Evolutionary conservation across 108 stramenopile genomes (phyloP).

Genomic region (Pseudonitzschia pungens): DNA sequence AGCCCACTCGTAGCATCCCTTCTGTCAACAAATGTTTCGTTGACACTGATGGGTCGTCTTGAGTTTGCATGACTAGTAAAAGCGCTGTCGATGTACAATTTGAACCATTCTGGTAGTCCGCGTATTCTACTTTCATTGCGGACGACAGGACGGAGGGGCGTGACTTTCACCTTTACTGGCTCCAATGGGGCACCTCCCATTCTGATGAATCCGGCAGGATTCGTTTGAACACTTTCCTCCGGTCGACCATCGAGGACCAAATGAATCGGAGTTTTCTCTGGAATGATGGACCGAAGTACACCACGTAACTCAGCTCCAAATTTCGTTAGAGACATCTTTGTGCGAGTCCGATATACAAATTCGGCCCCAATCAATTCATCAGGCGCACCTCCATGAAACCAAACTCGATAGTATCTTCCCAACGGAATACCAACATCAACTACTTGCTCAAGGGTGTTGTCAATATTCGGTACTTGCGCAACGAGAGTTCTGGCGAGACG

Average conservation of each 20-base stretch:
- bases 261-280: conserved; percentile 79
- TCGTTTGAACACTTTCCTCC: conserved; percentile 38
- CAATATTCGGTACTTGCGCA: conserved; percentile 70
- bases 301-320: conserved; percentile 69
- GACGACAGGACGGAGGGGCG: conserved; percentile 76
- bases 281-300: conserved; percentile 73
- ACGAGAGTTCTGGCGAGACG: conserved; percentile 68
- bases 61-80: conserved; percentile 11
- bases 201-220: conserved; percentile 28
- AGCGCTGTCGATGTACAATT: conserved; percentile 40
- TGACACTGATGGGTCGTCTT: not conserved
- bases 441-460: conserved; percentile 61
- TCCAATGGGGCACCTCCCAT: conserved; percentile 69
- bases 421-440: conserved; percentile 66
- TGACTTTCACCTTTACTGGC: conserved; percentile 80
- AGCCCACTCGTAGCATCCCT: not conserved
- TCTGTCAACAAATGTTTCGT: not conserved
- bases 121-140: conserved; percentile 55
- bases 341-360: conserved; percentile 80
- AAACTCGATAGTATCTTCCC: conserved; percentile 86
- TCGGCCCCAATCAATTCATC: conserved; percentile 81
- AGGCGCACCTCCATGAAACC: conserved; percentile 89
- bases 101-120: conserved; percentile 76
- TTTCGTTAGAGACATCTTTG: conserved; percentile 55
- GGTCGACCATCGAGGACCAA: conserved; percentile 80